These are phyloP conservation scores for Protomyces pachydermus DNA, from an alignment of 1,139 yeast species.

Conservation along the genomic window DNA sequence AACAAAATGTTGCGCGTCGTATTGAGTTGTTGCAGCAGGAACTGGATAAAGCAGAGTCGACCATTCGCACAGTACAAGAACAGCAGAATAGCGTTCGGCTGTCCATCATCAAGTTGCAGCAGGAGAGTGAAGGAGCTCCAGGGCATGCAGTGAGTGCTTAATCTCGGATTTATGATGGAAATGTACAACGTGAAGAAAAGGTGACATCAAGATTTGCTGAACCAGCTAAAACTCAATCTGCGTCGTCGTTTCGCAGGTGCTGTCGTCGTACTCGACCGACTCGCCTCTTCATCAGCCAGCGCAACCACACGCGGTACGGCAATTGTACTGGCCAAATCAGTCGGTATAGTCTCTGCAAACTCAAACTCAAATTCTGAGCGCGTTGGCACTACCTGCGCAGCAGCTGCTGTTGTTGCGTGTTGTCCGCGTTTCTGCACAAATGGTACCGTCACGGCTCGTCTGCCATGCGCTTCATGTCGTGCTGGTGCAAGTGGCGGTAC, in stretches of 20 bases:
- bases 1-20: slow-evolving; percentile 75
- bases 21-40: slow-evolving; percentile 78
- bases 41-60: slow-evolving; percentile 41
- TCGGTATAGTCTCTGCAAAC: neutral
- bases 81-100: slow-evolving; percentile 11
- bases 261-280: neutral
- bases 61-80: slow-evolving; percentile 2
- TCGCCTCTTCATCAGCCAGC: neutral
- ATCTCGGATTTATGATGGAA: neutral
- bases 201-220: neutral
- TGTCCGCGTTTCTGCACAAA: neutral
- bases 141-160: neutral
- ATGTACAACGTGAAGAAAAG: neutral
- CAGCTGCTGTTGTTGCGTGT: neutral
- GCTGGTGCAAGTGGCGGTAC: neutral
- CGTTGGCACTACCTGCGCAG: neutral
- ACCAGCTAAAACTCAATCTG: neutral
- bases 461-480: neutral
- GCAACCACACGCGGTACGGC: neutral
- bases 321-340: neutral
- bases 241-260: neutral
- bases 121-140: neutral
- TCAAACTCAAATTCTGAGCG: neutral
- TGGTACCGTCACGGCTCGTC: neutral
- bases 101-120: slow-evolving; percentile 15